Evolutionary conservation across 164 flowering plant species (phyloP).

Genomic region (Stephania yunnanensis): DNA sequence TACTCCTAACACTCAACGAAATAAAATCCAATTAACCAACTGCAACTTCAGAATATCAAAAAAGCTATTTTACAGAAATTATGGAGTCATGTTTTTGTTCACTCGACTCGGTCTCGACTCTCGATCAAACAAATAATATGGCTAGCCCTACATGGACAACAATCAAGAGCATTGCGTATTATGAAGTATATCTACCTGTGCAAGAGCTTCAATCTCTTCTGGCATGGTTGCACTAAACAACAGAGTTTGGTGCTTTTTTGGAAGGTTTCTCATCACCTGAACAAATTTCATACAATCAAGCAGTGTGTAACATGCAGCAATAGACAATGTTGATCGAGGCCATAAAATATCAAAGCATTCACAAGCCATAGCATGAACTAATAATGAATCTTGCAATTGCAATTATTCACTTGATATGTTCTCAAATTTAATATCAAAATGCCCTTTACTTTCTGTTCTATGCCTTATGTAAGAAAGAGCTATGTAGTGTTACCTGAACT

Average conservation of each 20-base stretch:
- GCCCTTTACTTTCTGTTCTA: too few species aligned
- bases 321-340: not conserved
- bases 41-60: not conserved
- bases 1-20: constrained; percentile 33
- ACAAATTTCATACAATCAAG: constrained; percentile 12
- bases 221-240: constrained; percentile 78
- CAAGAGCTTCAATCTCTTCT: constrained; percentile 56
- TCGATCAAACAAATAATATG: not conserved
- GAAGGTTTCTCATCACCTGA: constrained; percentile 58
- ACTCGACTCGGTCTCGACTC: not conserved
- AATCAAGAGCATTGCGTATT: not conserved
- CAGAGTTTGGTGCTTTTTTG: constrained; percentile 56
- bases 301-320: not conserved
- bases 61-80: not conserved
- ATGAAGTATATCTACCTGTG: constrained; percentile 36
- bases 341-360: not conserved
- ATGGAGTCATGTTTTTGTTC: not conserved
- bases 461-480: too few species aligned
- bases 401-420: too few species aligned
- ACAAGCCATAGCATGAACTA: not conserved
- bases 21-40: not conserved
- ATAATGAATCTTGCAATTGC: not conserved
- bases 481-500: too few species aligned
- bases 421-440: too few species aligned
- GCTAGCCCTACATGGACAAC: not conserved